Evolutionary conservation across 2,329 filamentous ascomycete genomes (phyloP).

Genomic region (Helminthosporium solani): DNA sequence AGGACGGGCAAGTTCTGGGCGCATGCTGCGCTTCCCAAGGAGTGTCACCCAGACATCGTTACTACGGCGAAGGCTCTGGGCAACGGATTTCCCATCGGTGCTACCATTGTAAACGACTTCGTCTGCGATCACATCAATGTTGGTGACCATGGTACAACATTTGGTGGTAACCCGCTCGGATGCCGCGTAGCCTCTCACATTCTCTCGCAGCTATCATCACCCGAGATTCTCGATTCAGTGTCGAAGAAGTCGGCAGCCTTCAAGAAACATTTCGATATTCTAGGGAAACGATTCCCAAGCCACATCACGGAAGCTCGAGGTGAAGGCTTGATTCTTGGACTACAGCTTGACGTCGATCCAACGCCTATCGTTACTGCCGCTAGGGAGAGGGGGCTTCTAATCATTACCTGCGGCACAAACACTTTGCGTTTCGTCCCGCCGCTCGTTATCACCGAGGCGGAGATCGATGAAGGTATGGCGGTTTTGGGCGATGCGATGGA

Average conservation of each 20-base stretch:
- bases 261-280: constrained; percentile 56
- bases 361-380: constrained; percentile 78
- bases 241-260: constrained; percentile 65
- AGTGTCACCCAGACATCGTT: constrained; percentile 89
- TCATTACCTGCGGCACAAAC: constrained; percentile 92
- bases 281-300: constrained; percentile 65
- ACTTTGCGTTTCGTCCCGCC: constrained; percentile 90
- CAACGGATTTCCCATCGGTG: constrained; percentile 94
- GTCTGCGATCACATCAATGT: constrained; percentile 69
- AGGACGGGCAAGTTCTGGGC: constrained; percentile 92
- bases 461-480: constrained; percentile 75
- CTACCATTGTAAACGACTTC: constrained; percentile 66
- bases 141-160: constrained; percentile 92
- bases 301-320: constrained; percentile 79
- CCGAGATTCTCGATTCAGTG: constrained; percentile 69
- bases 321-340: constrained; percentile 78
- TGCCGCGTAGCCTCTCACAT: constrained; percentile 84
- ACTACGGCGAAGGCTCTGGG: constrained; percentile 95
- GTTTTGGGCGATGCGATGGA: constrained; percentile 71
- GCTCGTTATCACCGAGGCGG: constrained; percentile 73
- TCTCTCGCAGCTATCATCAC: constrained; percentile 71
- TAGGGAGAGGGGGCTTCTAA: constrained; percentile 78
- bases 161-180: constrained; percentile 87
- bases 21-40: constrained; percentile 69
- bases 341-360: constrained; percentile 77